Percentiles rank a stretch among this genome's conserved stretches.
These are phyloP conservation scores for Cyclotella sp. DNA, from an alignment of 108 stramenopile genomes.

Conservation along the genomic window DNA sequence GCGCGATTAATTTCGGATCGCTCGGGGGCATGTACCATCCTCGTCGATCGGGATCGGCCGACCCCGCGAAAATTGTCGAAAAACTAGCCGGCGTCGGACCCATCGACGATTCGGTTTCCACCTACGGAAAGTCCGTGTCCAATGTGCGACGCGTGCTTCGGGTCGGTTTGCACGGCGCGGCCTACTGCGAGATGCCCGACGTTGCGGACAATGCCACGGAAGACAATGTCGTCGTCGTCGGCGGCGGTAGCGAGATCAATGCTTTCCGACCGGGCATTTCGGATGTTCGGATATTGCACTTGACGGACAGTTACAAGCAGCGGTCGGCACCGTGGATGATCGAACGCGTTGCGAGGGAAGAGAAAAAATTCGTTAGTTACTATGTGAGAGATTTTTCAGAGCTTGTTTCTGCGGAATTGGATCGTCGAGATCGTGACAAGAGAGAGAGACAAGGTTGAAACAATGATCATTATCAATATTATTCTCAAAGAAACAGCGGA, in stretches of 20 bases:
- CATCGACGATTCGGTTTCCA: neutral
- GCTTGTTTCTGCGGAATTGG: too few species aligned
- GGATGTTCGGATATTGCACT: neutral
- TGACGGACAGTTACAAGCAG: neutral
- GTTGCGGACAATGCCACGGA: neutral
- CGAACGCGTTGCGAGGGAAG: neutral
- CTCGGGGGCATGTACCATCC: neutral
- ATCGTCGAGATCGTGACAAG: too few species aligned
- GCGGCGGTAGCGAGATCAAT: neutral
- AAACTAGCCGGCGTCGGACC: neutral
- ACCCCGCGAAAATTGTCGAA: neutral
- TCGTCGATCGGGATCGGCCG: neutral
- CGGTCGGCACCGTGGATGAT: neutral
- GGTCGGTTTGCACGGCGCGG: neutral
- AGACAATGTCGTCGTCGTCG: neutral
- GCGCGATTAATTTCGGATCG: neutral
- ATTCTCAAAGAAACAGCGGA: too few species aligned
- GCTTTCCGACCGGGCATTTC: neutral
- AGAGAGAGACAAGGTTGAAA: too few species aligned
- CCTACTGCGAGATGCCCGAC: neutral
- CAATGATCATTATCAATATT: too few species aligned
- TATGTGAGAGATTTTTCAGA: slow-evolving; percentile 1
- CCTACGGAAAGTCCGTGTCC: neutral
- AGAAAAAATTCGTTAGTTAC: neutral
- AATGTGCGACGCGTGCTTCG: neutral